Evolutionary conservation across 108 stramenopile species (phyloP).

Genomic region (Cyclotella sp.): DNA sequence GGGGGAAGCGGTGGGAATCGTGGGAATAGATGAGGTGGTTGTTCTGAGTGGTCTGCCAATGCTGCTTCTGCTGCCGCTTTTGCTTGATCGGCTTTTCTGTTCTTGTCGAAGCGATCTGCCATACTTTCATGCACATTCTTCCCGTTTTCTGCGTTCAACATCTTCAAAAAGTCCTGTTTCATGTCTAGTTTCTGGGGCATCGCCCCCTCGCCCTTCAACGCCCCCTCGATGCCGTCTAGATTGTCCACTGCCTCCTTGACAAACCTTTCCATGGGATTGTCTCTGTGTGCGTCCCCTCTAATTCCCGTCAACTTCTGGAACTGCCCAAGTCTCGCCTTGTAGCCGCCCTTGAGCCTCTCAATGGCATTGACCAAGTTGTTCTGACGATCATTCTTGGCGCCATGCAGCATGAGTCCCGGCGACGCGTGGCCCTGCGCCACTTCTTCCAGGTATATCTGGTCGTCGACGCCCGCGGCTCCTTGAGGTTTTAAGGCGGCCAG

Average conservation of each 20-base stretch:
- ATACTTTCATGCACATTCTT: constrained; percentile 3
- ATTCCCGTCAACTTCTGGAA: constrained; percentile 20
- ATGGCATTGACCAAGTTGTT: constrained; percentile 21
- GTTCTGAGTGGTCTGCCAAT: no score
- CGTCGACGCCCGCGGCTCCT: constrained; percentile 36
- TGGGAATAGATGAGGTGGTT: constrained; percentile 33
- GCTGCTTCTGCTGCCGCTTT: neutral
- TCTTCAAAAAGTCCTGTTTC: constrained; percentile 24
- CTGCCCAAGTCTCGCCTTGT: constrained; percentile 12
- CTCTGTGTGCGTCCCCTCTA: no score
- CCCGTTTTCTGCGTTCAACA: constrained; percentile 17
- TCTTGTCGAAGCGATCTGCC: constrained; percentile 2
- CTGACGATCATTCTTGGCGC: constrained; percentile 17
- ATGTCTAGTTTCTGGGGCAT: constrained; percentile 26
- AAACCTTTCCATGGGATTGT: constrained; percentile 16
- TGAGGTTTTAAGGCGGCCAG: neutral
- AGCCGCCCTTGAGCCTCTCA: constrained; percentile 16
- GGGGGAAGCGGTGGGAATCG: constrained; percentile 36
- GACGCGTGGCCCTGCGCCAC: constrained; percentile 40
- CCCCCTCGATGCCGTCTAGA: constrained; percentile 27
- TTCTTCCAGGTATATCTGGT: constrained; percentile 37
- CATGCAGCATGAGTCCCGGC: constrained; percentile 10
- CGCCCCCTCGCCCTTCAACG: constrained; percentile 25
- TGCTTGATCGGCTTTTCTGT: neutral
- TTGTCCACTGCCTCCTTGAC: constrained; percentile 32